phyloP scores from a whole-genome alignment of 202 grass and related monocot species.

The Setaria viridis region DNA sequence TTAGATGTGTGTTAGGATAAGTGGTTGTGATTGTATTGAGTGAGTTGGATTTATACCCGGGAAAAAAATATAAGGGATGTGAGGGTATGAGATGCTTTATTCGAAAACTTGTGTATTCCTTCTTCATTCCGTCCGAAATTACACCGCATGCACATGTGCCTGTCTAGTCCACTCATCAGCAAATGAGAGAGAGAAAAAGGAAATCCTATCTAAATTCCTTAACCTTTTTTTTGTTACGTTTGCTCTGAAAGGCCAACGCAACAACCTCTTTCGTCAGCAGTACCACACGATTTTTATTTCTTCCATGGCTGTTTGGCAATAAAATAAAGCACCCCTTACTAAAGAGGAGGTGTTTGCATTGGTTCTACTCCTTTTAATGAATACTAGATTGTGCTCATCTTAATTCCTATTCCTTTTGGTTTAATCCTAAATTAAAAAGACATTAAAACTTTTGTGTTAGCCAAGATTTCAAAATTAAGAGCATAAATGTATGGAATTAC shows the following conservation, averaged over 20 bases:
- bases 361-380: neutral
- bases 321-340: neutral
- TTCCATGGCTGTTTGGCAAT: neutral
- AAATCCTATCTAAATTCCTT: neutral
- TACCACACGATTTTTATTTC: neutral
- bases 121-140: constrained; percentile 5
- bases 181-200: neutral
- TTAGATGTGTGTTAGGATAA: no score
- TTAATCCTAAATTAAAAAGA: neutral
- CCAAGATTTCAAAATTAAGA: neutral
- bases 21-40: no score
- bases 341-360: neutral
- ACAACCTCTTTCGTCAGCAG: neutral
- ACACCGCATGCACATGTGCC: neutral
- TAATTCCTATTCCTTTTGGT: neutral
- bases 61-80: no score
- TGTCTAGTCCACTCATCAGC: neutral
- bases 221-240: neutral
- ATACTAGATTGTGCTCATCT: neutral
- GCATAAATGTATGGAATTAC: neutral
- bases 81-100: neutral
- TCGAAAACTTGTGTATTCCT: constrained; percentile 9
- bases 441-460: neutral
- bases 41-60: no score
- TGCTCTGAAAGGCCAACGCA: constrained; percentile 16